Percentiles rank a stretch among this genome's conserved stretches.
These are phyloP conservation scores for Fagopyrum esculentum DNA, from an alignment of 148 eudicot genomes.

Conservation along the genomic window DNA sequence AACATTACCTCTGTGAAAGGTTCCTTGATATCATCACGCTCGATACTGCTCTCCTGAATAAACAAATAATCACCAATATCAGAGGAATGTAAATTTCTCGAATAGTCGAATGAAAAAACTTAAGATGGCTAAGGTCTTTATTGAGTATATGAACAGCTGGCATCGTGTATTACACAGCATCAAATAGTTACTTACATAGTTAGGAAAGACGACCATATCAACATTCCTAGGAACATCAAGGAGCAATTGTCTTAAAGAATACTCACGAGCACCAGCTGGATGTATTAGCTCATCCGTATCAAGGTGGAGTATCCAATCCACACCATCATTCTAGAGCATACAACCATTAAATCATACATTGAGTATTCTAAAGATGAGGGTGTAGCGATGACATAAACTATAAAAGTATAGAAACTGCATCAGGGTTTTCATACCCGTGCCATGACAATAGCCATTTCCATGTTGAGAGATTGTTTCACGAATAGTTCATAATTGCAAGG, in stretches of 20 bases:
- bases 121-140: neutral
- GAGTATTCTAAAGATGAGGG: neutral
- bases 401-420: neutral
- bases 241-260: constrained; percentile 73
- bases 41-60: constrained; percentile 82
- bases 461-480: constrained; percentile 87
- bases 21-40: constrained; percentile 78
- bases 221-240: constrained; percentile 73
- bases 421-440: constrained; percentile 59
- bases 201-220: constrained; percentile 90
- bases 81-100: neutral
- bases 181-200: constrained; percentile 55
- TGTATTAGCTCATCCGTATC: constrained; percentile 87
- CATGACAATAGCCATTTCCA: constrained; percentile 96
- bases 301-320: constrained; percentile 96
- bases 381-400: neutral
- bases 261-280: constrained; percentile 86
- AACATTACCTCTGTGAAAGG: constrained; percentile 78
- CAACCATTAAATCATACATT: neutral
- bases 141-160: constrained; percentile 4
- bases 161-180: neutral
- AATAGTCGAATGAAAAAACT: neutral
- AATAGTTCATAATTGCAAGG: constrained; percentile 93
- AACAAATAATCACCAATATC: neutral
- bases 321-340: constrained; percentile 41